Percentiles rank a stretch among this genome's conserved stretches.
phyloP scores from a whole-genome alignment of 106 monocot species.

The Agapanthus africanus region DNA sequence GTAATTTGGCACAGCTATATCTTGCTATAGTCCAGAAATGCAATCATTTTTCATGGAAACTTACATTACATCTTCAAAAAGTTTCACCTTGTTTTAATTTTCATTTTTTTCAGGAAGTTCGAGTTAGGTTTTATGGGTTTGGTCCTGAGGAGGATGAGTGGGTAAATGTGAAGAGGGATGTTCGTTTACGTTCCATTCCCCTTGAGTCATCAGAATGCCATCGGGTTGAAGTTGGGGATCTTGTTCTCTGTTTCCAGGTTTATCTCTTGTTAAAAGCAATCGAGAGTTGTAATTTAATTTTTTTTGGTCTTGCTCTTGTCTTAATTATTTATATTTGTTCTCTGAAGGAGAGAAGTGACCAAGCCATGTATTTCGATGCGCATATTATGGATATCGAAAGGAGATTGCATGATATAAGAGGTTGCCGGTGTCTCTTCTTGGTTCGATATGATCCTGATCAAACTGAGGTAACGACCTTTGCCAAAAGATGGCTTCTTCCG shows the following conservation, averaged over 20 bases:
- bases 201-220: constrained; percentile 64
- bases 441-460: constrained; percentile 38
- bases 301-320: too few species aligned
- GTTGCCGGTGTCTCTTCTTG: constrained; percentile 42
- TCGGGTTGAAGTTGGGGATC: constrained; percentile 51
- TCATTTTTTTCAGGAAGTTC: constrained; percentile 67
- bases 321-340: too few species aligned
- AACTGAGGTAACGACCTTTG: constrained; percentile 13
- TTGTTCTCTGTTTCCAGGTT: constrained; percentile 77
- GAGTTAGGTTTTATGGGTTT: constrained; percentile 58
- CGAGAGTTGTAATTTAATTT: too few species aligned
- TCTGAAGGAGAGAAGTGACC: constrained; percentile 31
- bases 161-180: constrained; percentile 50
- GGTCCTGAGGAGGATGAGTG: constrained; percentile 77
- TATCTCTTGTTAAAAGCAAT: background rate
- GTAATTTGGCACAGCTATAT: too few species aligned
- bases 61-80: too few species aligned
- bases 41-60: too few species aligned
- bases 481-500: too few species aligned
- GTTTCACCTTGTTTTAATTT: too few species aligned
- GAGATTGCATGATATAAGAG: constrained; percentile 44
- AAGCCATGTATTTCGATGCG: constrained; percentile 38
- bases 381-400: constrained; percentile 35
- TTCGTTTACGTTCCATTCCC: constrained; percentile 61
- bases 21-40: too few species aligned